These are phyloP conservation scores for Aegilops speltoides DNA, from an alignment of 176 grass and related monocot genomes.

Conservation along the genomic window DNA sequence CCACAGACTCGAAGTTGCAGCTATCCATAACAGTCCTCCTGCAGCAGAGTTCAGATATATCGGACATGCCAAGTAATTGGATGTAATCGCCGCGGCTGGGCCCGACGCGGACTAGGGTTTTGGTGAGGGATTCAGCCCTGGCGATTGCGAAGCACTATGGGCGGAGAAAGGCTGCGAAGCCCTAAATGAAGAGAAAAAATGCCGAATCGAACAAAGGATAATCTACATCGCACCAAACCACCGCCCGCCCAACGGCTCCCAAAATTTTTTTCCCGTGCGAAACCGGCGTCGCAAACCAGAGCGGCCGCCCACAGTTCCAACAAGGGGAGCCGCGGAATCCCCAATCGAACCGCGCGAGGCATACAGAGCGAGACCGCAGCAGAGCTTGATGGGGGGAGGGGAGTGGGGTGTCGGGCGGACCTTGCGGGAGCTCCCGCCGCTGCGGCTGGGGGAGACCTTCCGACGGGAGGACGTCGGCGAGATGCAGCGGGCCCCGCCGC, in stretches of 20 bases:
- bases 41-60: neutral
- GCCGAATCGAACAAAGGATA: neutral
- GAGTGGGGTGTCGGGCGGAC: constrained; percentile 6
- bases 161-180: neutral
- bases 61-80: neutral
- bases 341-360: neutral
- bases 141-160: neutral
- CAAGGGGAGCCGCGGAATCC: neutral
- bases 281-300: neutral
- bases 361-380: neutral
- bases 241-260: neutral
- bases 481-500: constrained; percentile 16
- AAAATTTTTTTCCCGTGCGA: neutral
- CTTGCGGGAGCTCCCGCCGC: constrained; percentile 53
- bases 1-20: neutral
- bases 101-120: neutral
- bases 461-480: constrained; percentile 36
- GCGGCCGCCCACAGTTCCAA: neutral
- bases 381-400: neutral
- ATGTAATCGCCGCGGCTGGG: neutral
- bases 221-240: neutral
- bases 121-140: neutral
- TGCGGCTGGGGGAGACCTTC: constrained; percentile 37
- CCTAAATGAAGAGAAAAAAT: neutral
- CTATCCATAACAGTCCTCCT: neutral